Evolutionary conservation across 495 filamentous ascomycete species (phyloP).

Genomic region (Hypoxylon perforatum): DNA sequence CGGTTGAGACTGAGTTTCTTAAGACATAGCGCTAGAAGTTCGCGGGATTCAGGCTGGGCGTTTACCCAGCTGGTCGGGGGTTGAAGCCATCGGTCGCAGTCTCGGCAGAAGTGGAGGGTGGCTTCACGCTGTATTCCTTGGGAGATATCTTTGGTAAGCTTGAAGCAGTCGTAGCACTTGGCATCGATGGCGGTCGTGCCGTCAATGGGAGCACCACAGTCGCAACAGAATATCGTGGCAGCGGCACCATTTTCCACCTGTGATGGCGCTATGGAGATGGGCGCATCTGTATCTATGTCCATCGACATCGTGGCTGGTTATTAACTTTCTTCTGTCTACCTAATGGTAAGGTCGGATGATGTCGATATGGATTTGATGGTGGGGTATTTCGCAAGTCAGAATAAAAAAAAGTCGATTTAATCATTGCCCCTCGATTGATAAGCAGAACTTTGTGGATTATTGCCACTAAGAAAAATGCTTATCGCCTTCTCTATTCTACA

Average conservation of each 20-base stretch:
- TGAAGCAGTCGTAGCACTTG: slow-evolving; percentile 93
- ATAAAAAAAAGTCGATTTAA: slow-evolving; percentile 16
- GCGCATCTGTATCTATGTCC: slow-evolving; percentile 44
- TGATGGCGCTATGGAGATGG: slow-evolving; percentile 44
- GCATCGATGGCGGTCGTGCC: slow-evolving; percentile 88
- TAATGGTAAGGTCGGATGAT: background rate
- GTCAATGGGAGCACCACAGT: slow-evolving; percentile 93
- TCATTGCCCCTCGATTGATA: slow-evolving; percentile 45
- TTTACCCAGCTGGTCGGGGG: slow-evolving; percentile 87
- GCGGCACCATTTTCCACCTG: slow-evolving; percentile 14
- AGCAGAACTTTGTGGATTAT: slow-evolving; percentile 31
- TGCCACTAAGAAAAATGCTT: slow-evolving; percentile 17
- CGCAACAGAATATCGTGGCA: slow-evolving; percentile 83
- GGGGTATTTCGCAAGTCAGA: slow-evolving; percentile 26
- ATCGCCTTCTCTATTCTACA: background rate
- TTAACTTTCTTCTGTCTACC: slow-evolving; percentile 1
- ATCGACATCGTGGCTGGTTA: slow-evolving; percentile 44
- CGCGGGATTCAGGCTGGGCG: slow-evolving; percentile 84
- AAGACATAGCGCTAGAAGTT: slow-evolving; percentile 89
- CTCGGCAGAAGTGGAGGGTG: slow-evolving; percentile 82
- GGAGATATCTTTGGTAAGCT: slow-evolving; percentile 92
- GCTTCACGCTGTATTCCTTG: slow-evolving; percentile 88
- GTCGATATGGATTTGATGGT: slow-evolving; percentile 26
- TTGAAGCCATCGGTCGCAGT: slow-evolving; percentile 94
- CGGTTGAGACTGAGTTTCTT: slow-evolving; percentile 84